Percentiles rank a stretch among this genome's conserved stretches.
These are phyloP conservation scores for Alectoria sarmentosa DNA, from an alignment of 495 filamentous ascomycete genomes.

Conservation along the genomic window DNA sequence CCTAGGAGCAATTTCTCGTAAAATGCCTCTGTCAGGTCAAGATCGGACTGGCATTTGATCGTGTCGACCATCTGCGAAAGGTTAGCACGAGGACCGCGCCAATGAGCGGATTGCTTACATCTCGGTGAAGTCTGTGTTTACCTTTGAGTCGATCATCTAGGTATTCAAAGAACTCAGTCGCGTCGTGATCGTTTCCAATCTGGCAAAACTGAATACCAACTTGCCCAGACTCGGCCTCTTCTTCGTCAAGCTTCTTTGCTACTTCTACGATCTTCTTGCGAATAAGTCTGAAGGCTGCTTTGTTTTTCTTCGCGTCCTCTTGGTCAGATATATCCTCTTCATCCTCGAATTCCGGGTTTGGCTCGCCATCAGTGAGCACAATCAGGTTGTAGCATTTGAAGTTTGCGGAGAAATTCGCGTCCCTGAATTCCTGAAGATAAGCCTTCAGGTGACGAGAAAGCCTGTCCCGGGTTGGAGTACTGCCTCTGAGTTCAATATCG, in stretches of 20 bases:
- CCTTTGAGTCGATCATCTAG: constrained; percentile 3
- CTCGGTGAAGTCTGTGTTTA: background rate
- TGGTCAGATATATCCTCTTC: background rate
- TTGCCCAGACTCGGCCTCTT: background rate
- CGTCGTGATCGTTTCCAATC: constrained; percentile 3
- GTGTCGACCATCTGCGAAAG: background rate
- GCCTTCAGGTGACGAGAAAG: background rate
- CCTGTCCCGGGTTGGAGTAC: background rate
- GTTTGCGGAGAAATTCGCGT: background rate
- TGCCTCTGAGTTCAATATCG: background rate
- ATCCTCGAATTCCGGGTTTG: constrained; percentile 2
- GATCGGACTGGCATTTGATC: background rate
- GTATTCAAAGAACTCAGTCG: background rate
- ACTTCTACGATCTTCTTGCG: constrained; percentile 6
- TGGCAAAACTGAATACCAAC: background rate
- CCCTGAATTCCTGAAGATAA: background rate
- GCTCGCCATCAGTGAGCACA: constrained; percentile 7
- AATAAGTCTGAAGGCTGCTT: constrained; percentile 4
- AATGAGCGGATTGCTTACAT: background rate
- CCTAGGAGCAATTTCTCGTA: background rate
- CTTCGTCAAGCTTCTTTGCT: constrained; percentile 3
- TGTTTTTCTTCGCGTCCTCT: constrained; percentile 1
- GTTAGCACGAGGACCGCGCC: background rate
- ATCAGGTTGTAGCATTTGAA: constrained; percentile 6
- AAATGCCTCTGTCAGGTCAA: background rate